Conservation (phyloP, 2,329 filamentous ascomycete genomes). For the Exophiala alcalophila region DNA sequence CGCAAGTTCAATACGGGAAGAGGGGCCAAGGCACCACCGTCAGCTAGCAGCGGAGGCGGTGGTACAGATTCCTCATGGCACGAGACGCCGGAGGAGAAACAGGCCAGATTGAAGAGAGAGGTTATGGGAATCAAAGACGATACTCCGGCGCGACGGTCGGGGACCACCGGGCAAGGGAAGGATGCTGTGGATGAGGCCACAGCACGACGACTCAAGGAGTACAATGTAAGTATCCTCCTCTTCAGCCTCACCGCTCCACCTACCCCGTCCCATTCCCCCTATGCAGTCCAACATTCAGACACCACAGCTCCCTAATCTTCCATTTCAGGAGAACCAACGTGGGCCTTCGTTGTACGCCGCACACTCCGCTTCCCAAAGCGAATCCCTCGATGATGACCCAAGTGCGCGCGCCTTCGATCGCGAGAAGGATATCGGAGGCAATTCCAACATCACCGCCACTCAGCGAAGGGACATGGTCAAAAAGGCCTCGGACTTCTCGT, state of each 20-base stretch:
- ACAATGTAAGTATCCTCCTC: constrained; percentile 51
- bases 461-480: constrained; percentile 76
- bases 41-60: constrained; percentile 38
- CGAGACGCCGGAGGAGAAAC: constrained; percentile 85
- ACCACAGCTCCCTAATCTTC: background rate
- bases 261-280: background rate
- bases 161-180: constrained; percentile 23
- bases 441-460: constrained; percentile 66
- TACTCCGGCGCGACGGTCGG: constrained; percentile 11
- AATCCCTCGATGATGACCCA: constrained; percentile 80
- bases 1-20: constrained; percentile 78
- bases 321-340: constrained; percentile 49
- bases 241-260: background rate
- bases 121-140: constrained; percentile 66
- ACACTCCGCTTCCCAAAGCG: constrained; percentile 48
- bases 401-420: constrained; percentile 84
- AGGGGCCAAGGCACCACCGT: constrained; percentile 47
- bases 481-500: constrained; percentile 76
- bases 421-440: constrained; percentile 88
- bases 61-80: constrained; percentile 71
- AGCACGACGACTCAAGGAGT: constrained; percentile 54
- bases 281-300: background rate
- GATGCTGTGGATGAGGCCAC: constrained; percentile 38
- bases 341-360: constrained; percentile 60
- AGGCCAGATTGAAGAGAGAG: constrained; percentile 73